Conservation (phyloP, 2,329 filamentous ascomycete species). For the Botryosphaeria dothidea region DNA sequence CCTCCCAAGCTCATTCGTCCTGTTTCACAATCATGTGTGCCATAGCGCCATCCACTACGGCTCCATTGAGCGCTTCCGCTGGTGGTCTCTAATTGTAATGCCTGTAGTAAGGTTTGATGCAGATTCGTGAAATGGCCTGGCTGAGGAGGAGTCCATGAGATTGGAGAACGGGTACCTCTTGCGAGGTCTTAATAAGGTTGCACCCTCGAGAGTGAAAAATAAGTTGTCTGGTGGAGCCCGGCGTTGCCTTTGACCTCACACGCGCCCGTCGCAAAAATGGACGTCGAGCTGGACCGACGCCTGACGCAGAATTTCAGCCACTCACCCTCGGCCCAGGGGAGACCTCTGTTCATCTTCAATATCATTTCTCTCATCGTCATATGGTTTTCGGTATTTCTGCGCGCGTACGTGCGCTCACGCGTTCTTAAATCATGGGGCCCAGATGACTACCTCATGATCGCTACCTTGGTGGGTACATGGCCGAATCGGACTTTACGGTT, state of each 20-base stretch:
- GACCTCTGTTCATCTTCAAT: neutral
- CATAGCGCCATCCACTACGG: neutral
- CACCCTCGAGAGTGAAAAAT: neutral
- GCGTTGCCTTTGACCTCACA: neutral
- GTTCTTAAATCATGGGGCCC: neutral
- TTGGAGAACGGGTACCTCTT: neutral
- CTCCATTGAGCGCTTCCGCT: neutral
- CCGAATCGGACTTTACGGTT: neutral
- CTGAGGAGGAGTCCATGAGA: neutral
- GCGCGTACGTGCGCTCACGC: neutral
- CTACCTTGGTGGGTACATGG: neutral
- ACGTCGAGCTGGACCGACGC: neutral
- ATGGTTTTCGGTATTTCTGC: neutral
- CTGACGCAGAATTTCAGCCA: neutral
- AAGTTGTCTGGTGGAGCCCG: neutral
- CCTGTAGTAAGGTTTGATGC: neutral
- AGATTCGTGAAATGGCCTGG: neutral
- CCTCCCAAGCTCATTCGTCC: neutral
- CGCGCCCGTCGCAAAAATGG: neutral
- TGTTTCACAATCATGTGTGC: neutral
- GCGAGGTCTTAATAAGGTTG: neutral
- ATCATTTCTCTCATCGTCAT: neutral
- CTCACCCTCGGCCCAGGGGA: neutral
- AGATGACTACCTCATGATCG: constrained; percentile 6
- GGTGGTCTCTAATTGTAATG: neutral